Conservation (phyloP, 768 basidiomycete species). For the Leucocoprinus leucothites region DNA sequence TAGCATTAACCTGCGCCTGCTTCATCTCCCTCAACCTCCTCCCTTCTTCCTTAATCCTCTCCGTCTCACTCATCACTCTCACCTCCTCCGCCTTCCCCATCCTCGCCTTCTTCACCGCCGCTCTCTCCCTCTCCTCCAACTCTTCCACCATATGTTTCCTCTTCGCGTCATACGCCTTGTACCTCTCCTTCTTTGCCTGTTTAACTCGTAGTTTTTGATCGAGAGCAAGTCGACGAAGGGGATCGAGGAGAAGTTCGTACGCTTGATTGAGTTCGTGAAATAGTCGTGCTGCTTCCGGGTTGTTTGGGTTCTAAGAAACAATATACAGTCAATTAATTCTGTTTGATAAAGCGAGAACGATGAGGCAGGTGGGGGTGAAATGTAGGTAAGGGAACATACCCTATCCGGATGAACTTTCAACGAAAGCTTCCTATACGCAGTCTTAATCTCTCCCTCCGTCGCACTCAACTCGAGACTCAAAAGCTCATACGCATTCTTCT, state of each 20-base stretch:
- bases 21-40: slow-evolving; percentile 63
- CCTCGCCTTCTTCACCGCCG: slow-evolving; percentile 63
- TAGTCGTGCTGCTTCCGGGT: slow-evolving; percentile 79
- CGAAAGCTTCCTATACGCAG: slow-evolving; percentile 75
- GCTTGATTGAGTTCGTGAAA: slow-evolving; percentile 85
- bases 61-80: slow-evolving; percentile 56
- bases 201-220: slow-evolving; percentile 77
- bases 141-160: slow-evolving; percentile 74
- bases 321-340: background rate
- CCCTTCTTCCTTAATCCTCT: slow-evolving; percentile 75
- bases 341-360: background rate
- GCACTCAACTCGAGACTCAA: slow-evolving; percentile 59
- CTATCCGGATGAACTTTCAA: slow-evolving; percentile 88
- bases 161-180: slow-evolving; percentile 66
- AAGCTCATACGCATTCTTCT: slow-evolving; percentile 72
- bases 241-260: slow-evolving; percentile 79
- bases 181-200: slow-evolving; percentile 67
- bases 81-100: slow-evolving; percentile 56
- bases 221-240: slow-evolving; percentile 70
- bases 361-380: slow-evolving; percentile 1
- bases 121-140: slow-evolving; percentile 74
- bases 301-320: slow-evolving; percentile 64
- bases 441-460: slow-evolving; percentile 75
- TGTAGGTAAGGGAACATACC: slow-evolving; percentile 36
- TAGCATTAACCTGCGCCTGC: slow-evolving; percentile 47